A percentile compares a stretch with the other conserved stretches of the same genome.
Conservation (phyloP, 2,329 filamentous ascomycete species). For the Apiospora saccharicola region DNA sequence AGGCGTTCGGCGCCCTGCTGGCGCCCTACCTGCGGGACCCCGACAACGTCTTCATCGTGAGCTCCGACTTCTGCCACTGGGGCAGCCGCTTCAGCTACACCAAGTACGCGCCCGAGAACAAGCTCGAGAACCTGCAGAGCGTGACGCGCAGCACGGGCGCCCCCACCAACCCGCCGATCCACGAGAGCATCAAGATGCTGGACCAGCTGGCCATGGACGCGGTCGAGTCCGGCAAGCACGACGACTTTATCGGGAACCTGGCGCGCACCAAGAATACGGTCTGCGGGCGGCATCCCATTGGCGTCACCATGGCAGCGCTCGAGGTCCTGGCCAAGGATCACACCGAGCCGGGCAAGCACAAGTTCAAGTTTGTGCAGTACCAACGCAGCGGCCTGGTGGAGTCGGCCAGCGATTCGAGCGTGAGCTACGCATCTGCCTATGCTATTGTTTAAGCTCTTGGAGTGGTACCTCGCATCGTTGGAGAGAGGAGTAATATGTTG, state of each 20-base stretch:
- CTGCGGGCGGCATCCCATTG: constrained; percentile 94
- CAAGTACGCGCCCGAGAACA: constrained; percentile 66
- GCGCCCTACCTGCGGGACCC: constrained; percentile 80
- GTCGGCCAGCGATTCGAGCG: constrained; percentile 77
- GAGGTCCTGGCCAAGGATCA: constrained; percentile 64
- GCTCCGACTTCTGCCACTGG: constrained; percentile 98
- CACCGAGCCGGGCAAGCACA: constrained; percentile 51
- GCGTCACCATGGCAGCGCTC: constrained; percentile 87
- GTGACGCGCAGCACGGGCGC: constrained; percentile 43
- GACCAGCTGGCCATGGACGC: constrained; percentile 86
- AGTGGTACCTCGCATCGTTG: not conserved
- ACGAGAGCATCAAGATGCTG: constrained; percentile 83
- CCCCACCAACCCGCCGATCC: constrained; percentile 64
- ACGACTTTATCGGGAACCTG: constrained; percentile 73
- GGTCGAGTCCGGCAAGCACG: constrained; percentile 78
- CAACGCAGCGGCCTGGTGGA: constrained; percentile 82
- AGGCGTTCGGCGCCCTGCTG: constrained; percentile 72
- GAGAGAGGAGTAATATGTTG: not conserved
- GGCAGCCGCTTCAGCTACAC: constrained; percentile 84
- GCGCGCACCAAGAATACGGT: constrained; percentile 85
- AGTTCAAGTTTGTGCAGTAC: constrained; percentile 84
- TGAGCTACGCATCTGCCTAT: constrained; percentile 95
- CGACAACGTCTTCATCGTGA: constrained; percentile 83
- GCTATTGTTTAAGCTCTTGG: constrained; percentile 67
- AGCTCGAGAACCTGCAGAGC: constrained; percentile 49